Evolutionary conservation across 371 early-diverging fungal species (phyloP), one percentile per base, ranked within the genome.

Genomic region (Apophysomyces trapeziformis): DNA sequence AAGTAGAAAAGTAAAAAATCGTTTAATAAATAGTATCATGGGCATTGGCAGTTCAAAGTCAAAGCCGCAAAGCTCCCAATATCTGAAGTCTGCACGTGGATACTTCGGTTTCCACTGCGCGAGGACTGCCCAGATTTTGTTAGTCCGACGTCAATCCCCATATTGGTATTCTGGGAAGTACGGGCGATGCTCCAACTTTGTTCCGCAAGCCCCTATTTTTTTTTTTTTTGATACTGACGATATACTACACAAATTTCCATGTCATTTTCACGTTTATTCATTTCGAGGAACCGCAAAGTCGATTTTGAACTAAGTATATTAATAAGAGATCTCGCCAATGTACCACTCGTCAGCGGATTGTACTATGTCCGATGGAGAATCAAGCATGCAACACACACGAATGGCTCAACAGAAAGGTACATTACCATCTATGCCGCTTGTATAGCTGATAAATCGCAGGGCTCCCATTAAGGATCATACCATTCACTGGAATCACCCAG

Each of bases 271-370:
- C 72, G 72, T 35, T 65, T 88, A 47, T 85, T 88, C 63, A 71
- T 87, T 50, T 75, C 89, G n/a, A 82, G 77, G 63, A 75, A 71
- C 44, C 82, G 89, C 21, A 89, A 85, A 70, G 81, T 85, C 46
- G 73, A 81, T 62, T 87, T 87, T 66, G 78, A 82, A 59, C 65
- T 82, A 58, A 68, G 73, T 32, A 70, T 81, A 58, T 50, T 77
- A 7, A 75, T 89, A 61, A 77, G 85, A 68, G 91, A 90, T 68
- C 74, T 90, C 12, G 76, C 78, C 39, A 87, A 86, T 69, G 79
- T 90, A 18, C 77, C 77, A 1, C 58, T 77, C 18, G 77, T 77
- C n/a, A 77, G 77, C 47, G 77, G 77, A 7, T 57, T 69, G 9
- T 77, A 74, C 59, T 68, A 68, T 64, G 70, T 77, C 38, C 68